A percentile compares a stretch with the other conserved stretches of the same genome.
Evolutionary conservation across 2,329 filamentous ascomycete species (phyloP).

Genomic region (Allantophomopsis lycopodina): DNA sequence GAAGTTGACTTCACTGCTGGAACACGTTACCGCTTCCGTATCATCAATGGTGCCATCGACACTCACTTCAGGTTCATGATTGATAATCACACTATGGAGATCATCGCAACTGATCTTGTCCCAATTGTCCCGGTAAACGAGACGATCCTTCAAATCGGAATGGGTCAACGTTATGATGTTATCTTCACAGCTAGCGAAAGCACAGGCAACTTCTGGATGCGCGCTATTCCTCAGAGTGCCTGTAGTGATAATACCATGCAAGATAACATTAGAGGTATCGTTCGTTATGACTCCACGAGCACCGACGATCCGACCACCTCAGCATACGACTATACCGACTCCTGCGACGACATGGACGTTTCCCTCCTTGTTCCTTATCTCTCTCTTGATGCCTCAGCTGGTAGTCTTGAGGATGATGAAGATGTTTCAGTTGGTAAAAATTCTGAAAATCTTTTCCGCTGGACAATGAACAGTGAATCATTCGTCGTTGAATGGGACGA

Average conservation of each 20-base stretch:
- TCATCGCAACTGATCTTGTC: conserved; percentile 43
- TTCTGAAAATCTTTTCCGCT: conserved; percentile 24
- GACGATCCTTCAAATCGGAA: conserved; percentile 13
- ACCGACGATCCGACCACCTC: conserved; percentile 9
- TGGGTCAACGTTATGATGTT: conserved; percentile 24
- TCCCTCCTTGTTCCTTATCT: conserved; percentile 9
- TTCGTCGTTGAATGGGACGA: conserved; percentile 31
- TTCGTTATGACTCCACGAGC: conserved; percentile 33
- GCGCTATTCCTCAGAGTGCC: conserved; percentile 34
- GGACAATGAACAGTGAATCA: conserved; percentile 31
- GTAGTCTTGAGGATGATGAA: conserved; percentile 11
- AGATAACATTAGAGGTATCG: conserved; percentile 27
- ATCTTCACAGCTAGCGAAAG: conserved; percentile 22
- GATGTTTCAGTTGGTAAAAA: conserved; percentile 11
- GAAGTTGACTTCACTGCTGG: conserved; percentile 20
- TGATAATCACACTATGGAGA: conserved; percentile 39
- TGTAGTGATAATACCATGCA: conserved; percentile 39
- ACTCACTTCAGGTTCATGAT: conserved; percentile 29
- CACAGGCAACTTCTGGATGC: conserved; percentile 42
- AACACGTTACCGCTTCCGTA: conserved; percentile 27
- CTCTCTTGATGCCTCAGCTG: conserved; percentile 4
- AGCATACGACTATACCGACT: conserved; percentile 5
- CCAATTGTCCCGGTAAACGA: conserved; percentile 38
- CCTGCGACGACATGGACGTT: conserved; percentile 12
- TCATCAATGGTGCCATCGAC: conserved; percentile 30